A percentile compares a stretch with the other conserved stretches of the same genome.
Conservation (phyloP, 1,284 basidiomycete genomes). For the Lentinula novae-zelandiae region DNA sequence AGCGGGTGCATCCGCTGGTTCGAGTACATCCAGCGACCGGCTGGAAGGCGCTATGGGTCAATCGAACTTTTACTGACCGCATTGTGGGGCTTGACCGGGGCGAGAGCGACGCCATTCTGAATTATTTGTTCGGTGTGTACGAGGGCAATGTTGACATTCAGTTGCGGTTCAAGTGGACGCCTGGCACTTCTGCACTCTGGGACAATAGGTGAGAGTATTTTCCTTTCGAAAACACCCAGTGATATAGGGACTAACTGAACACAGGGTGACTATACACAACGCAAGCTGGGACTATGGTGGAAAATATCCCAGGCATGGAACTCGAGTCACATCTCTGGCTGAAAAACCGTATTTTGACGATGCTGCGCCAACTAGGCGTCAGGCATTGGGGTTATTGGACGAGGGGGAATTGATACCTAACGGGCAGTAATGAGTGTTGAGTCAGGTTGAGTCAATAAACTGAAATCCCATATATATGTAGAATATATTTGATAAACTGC, state of each 20-base stretch:
- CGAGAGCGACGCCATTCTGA: slow-evolving; percentile 6
- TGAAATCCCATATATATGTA: no score
- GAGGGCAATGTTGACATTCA: not conserved
- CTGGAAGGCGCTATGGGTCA: slow-evolving; percentile 12
- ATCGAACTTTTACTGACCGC: slow-evolving; percentile 5
- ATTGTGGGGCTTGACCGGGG: slow-evolving; percentile 10
- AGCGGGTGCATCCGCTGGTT: slow-evolving; percentile 11
- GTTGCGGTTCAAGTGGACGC: not conserved
- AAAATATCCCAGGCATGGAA: not conserved
- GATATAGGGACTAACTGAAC: not conserved
- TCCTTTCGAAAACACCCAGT: not conserved
- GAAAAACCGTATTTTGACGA: not conserved
- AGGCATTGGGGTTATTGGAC: not conserved
- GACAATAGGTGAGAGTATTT: not conserved
- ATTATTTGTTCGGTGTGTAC: not conserved
- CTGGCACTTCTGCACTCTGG: not conserved
- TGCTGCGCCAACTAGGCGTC: not conserved
- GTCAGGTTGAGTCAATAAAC: no score
- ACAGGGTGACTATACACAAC: not conserved
- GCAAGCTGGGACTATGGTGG: not conserved
- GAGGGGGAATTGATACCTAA: not conserved
- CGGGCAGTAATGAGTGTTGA: no score
- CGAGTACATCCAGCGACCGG: slow-evolving; percentile 9
- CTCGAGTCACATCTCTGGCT: not conserved
- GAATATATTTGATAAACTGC: no score